Conservation (phyloP, 768 basidiomycete species). For the Russula ochroleuca region DNA sequence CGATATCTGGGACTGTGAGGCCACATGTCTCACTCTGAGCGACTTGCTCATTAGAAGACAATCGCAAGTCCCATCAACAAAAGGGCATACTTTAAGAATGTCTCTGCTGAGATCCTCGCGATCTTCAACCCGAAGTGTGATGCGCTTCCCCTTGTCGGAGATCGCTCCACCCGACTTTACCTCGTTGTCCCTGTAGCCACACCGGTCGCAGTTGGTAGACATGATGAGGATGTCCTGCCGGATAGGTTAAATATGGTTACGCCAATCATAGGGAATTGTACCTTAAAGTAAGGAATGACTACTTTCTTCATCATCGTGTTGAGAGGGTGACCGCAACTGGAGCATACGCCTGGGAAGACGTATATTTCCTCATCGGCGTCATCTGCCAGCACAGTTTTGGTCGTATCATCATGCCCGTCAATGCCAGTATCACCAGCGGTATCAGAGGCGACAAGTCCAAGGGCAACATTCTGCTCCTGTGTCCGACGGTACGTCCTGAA, state of each 20-base stretch:
- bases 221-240: conserved; percentile 92
- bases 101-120: conserved; percentile 89
- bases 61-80: background rate
- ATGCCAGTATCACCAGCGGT: conserved; percentile 42
- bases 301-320: conserved; percentile 96
- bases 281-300: conserved; percentile 97
- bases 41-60: background rate
- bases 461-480: conserved; percentile 67
- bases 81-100: conserved; percentile 75
- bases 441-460: conserved; percentile 59
- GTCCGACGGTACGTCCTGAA: conserved; percentile 78
- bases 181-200: conserved; percentile 97
- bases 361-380: conserved; percentile 79
- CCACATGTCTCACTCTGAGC: conserved; percentile 88
- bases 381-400: conserved; percentile 28
- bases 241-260: background rate
- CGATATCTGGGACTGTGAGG: conserved; percentile 88
- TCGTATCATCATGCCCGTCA: conserved; percentile 23
- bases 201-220: conserved; percentile 94
- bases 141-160: conserved; percentile 79
- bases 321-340: conserved; percentile 77
- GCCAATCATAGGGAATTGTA: conserved; percentile 12
- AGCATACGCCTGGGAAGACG: conserved; percentile 82
- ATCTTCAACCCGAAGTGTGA: conserved; percentile 88
- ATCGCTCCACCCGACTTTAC: conserved; percentile 93